A percentile compares a stretch with the other conserved stretches of the same genome.
Evolutionary conservation across 768 basidiomycete genomes (phyloP).

Genomic region (Pleurotus ostreatus): DNA sequence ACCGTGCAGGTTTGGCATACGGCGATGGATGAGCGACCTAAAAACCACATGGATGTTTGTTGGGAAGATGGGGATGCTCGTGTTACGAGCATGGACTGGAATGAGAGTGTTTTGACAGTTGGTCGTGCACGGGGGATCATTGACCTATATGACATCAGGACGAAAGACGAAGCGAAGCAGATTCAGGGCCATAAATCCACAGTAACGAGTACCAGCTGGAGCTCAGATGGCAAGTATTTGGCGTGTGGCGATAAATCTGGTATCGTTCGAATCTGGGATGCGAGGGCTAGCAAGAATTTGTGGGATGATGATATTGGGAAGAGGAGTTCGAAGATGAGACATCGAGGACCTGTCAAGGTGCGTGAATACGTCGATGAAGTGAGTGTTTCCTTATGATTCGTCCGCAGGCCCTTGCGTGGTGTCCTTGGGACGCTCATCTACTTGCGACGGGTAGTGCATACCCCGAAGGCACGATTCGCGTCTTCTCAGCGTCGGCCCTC

Average conservation of each 20-base stretch:
- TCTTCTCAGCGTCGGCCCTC: slow-evolving; percentile 56
- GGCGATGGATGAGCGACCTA: slow-evolving; percentile 24
- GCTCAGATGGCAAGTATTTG: slow-evolving; percentile 65
- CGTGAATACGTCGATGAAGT: neutral
- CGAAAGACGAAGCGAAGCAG: slow-evolving; percentile 24
- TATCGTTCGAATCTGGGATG: slow-evolving; percentile 84
- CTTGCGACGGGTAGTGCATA: slow-evolving; percentile 78
- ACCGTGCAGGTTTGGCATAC: slow-evolving; percentile 55
- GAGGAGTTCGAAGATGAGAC: slow-evolving; percentile 66
- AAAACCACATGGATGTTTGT: slow-evolving; percentile 27
- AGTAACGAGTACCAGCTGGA: slow-evolving; percentile 78
- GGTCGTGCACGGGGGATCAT: slow-evolving; percentile 64
- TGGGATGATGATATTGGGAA: slow-evolving; percentile 23
- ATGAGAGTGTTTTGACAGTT: slow-evolving; percentile 54
- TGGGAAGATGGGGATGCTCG: slow-evolving; percentile 28
- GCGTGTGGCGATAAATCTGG: slow-evolving; percentile 88
- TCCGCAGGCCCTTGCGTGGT: slow-evolving; percentile 76
- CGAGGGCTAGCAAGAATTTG: slow-evolving; percentile 32
- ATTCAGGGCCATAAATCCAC: slow-evolving; percentile 56
- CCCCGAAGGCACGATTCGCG: slow-evolving; percentile 65
- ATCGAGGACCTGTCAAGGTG: slow-evolving; percentile 62
- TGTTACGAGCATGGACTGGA: slow-evolving; percentile 47
- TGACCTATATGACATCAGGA: slow-evolving; percentile 60
- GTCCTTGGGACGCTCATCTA: slow-evolving; percentile 75
- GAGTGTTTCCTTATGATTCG: neutral